Evolutionary conservation across 306 rosid genomes (phyloP).

Genomic region (Prinsepia uniflora): DNA sequence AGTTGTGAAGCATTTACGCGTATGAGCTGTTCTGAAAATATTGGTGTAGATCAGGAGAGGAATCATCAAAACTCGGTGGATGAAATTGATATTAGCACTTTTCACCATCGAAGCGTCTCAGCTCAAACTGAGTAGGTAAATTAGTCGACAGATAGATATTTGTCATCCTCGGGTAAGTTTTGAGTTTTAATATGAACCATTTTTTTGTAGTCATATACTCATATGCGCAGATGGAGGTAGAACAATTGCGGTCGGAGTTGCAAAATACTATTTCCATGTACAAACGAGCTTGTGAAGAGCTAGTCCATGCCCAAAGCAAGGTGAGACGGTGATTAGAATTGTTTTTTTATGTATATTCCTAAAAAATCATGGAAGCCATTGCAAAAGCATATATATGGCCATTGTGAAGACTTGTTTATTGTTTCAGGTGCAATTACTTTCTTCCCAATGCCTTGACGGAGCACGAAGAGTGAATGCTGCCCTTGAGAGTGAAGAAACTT

Average conservation of each 20-base stretch:
- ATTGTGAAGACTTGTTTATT: constrained; percentile 18
- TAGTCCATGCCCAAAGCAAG: constrained; percentile 68
- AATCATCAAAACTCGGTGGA: constrained; percentile 32
- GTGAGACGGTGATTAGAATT: constrained; percentile 40
- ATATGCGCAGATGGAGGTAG: constrained; percentile 49
- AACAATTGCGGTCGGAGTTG: constrained; percentile 63
- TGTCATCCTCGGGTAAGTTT: constrained; percentile 15
- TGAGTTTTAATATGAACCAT: constrained; percentile 22
- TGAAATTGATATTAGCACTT: constrained; percentile 33
- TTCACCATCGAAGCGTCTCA: constrained; percentile 35
- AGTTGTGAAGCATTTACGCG: constrained; percentile 39
- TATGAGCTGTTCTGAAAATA: constrained; percentile 25
- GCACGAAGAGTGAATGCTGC: constrained; percentile 59
- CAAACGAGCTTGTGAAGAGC: constrained; percentile 66
- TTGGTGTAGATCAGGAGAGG: constrained; percentile 34
- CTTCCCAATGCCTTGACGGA: constrained; percentile 75
- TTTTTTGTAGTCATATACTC: constrained; percentile 44
- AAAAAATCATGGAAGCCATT: background rate
- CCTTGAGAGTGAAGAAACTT: constrained; percentile 58
- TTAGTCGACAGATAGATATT: background rate
- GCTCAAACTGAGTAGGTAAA: constrained; percentile 54
- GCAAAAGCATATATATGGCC: constrained; percentile 20
- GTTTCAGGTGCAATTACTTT: constrained; percentile 59
- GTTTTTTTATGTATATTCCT: background rate
- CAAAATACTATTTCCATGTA: constrained; percentile 72